Evolutionary conservation across 129 eudicot species (phyloP), one percentile per base, ranked within the genome.

Genomic region (Flaveria sonorensis): DNA sequence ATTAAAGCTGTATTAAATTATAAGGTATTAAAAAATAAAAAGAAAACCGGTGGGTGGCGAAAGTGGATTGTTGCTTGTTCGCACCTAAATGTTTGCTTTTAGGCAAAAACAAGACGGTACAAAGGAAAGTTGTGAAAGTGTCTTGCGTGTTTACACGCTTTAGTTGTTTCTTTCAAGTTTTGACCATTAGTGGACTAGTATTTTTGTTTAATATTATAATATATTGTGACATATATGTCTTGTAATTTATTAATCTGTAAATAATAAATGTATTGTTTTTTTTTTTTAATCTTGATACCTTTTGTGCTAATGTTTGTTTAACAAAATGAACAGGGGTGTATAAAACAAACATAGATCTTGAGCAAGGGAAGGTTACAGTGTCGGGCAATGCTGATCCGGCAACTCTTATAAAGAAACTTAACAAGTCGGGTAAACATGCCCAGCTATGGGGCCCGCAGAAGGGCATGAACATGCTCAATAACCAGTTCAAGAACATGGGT

Each of bases 301-400:
- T 68, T 46, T 56, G 32, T 7, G 2, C 15, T 48, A 8, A 52
- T 40, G 43, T 36, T 64, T 40, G 36, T 32, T 70, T 65, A 18
- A 32, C 55, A 50, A 74, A 23, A 26, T 70, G 36, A 70, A 50
- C 57, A 92, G 98, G 98, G 43, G 98, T 92, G 20, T 88, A 86
- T 68, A 68, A 85, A 20, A 81, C 82, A 13, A 84, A 77, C 16
- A 85, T 92, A 64, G 96, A 92, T 85, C 84, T 77, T 28, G 94
- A 90, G 16, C 94, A 90, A 64, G 96, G 98, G 65, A 92, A 88
- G 77, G 98, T 92, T 13, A 87, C 89, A 4, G 98, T 92, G 13
- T 57, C 90, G 0, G 96, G 98, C 42, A 88, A 90, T 67, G 96
- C 87, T 7, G 98, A 92, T 81, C 89, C 96, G 1, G 83, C 81